These are phyloP conservation scores for Gaertneriomyces sp. DNA, from an alignment of 192 early-diverging fungal species.

Conservation along the genomic window DNA sequence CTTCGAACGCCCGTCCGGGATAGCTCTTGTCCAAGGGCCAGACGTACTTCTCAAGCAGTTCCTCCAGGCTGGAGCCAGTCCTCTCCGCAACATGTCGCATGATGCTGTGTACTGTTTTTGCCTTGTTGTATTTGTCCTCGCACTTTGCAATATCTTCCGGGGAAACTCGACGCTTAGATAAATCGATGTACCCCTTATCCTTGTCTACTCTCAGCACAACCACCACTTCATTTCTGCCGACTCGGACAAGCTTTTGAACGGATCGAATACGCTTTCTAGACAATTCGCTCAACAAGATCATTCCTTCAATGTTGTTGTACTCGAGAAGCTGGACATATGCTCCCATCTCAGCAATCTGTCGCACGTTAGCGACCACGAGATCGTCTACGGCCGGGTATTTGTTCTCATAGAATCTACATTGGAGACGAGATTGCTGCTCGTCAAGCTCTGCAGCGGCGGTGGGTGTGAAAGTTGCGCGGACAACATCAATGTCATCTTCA, in stretches of 20 bases:
- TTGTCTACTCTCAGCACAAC: constrained; percentile 93
- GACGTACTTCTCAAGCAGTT: constrained; percentile 76
- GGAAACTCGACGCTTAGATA: constrained; percentile 90
- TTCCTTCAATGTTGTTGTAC: constrained; percentile 96
- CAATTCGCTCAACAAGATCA: constrained; percentile 92
- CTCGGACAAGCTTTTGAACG: constrained; percentile 90
- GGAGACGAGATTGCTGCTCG: constrained; percentile 32
- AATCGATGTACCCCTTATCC: constrained; percentile 98
- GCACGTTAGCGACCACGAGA: constrained; percentile 96
- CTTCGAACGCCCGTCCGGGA: constrained; percentile 88
- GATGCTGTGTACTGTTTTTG: constrained; percentile 81
- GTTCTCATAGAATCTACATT: constrained; percentile 92
- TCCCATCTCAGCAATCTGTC: constrained; percentile 91
- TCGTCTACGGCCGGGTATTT: constrained; percentile 91
- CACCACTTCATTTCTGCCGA: constrained; percentile 89
- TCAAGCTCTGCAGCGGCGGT: constrained; percentile 31
- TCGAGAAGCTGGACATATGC: constrained; percentile 93
- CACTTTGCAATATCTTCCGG: constrained; percentile 85
- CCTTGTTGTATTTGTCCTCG: constrained; percentile 91
- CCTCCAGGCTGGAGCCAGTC: constrained; percentile 73
- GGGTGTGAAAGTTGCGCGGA: constrained; percentile 27
- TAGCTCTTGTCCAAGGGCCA: constrained; percentile 97
- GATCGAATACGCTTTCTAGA: constrained; percentile 93
- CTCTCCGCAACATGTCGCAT: constrained; percentile 87
- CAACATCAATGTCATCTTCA: constrained; percentile 12